Evolutionary conservation across 345 rosid genomes (phyloP), one percentile per base, ranked within the genome.

Genomic region (Erysimum cheiranthoides): DNA sequence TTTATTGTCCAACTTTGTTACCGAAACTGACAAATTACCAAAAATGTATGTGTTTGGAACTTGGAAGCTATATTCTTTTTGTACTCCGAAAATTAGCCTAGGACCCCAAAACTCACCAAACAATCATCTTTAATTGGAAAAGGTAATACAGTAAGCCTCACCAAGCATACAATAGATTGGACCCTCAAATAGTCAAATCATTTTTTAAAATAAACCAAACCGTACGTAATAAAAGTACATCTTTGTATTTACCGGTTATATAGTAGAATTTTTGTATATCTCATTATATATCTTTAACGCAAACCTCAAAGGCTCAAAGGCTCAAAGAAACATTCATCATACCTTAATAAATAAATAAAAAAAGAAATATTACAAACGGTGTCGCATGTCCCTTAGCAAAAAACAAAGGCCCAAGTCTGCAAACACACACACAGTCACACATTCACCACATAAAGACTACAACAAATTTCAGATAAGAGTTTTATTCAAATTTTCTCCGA

Each of bases 371-470:
- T 58, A 70, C 74, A 71, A 72, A 52, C 14, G 34, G 70, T 50
- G 70, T 63, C 17, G 54, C 63, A 73, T 73, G 63, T 64, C 47
- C 65, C 38, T 65, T 43, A 10, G 3, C 47, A 56, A 43, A 43
- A 73, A 64, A 64, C 30, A 43, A 64, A 65, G 57, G 64, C 36
- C 11, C 65, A 65, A 54, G 47, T 64, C 40, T 64, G 71, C 64
- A 64, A 54, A 53, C 34, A 25, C 49, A 73, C 58, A 73, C 47
- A 6, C 11, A 49, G 21, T 50, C 61, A 73, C 65, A 64, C 65
- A 17, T 16, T 21, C n/a, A n/a, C 50, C 40, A 30, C 16, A 35
- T 32, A 43, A 43, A 71, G 16, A 34, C 34, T 18, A 38, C 17
- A 53, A 38, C 17, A 53, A 0, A 53, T 9, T 38, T n/a, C 18